Evolutionary conservation across 2,329 filamentous ascomycete species (phyloP), one percentile per base, ranked within the genome.

Genomic region (Sporothrix protearum): DNA sequence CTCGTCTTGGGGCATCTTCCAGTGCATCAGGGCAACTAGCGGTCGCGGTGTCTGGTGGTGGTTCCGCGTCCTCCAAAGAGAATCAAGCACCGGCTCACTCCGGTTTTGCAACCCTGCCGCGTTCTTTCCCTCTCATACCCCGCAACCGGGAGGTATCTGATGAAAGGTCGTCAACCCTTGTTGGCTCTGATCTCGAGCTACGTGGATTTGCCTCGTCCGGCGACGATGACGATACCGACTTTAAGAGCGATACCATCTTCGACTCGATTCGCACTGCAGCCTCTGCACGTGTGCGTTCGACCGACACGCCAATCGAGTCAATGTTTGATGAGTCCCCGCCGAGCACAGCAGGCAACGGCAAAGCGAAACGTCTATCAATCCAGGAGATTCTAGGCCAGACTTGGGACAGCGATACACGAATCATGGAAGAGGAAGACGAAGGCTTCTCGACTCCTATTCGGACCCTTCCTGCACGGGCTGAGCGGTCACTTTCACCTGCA

Each of bases 311-410:
- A 19, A 82, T 94, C 67, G 91, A 94, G 77, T 92, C 89, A 30
- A 92, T 94, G 83, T 94, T 94, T 79, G 91, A 94, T 80, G 92
- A 94, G 76, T 92, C 91, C 16, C 91, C 90, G 47, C 87, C 88
- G 8, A 87, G 85, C 77, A 85, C 86, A 0, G 84, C 85, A 22
- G 82, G 84, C 70, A 85, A 85, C 75, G 77, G 75, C 75, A 88
- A 84, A 77, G 81, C 83, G 2, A 88, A 87, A 76, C 82, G 87
- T 33, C 77, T 87, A 12, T 88, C 87, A 0, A 87, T 88, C 49
- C 87, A 88, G 64, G 87, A 88, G 74, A 88, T 88, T 22, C 77
- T 88, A 22, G 86, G 85, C 8, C 82, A 82, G 16, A 81, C 85
- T 9, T 88, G 85, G 80, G 85, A 89, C 72, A 84, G 81, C 28